phyloP scores from a whole-genome alignment of 169 alveolate genomes.

The Cyclospora cayetanensis region DNA sequence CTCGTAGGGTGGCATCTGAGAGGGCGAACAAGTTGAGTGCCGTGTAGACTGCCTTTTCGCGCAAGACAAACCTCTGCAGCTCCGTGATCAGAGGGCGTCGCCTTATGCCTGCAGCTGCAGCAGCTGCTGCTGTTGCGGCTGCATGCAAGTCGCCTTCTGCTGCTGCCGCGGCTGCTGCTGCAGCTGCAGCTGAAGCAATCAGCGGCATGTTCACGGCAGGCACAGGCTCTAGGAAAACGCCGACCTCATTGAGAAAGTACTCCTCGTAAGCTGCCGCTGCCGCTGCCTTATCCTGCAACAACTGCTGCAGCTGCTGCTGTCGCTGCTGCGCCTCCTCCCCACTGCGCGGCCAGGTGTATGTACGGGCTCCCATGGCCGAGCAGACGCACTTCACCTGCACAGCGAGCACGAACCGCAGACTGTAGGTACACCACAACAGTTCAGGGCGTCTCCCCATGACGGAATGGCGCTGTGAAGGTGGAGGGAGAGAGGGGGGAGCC shows the following conservation, averaged over 20 bases:
- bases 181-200: constrained; percentile 75
- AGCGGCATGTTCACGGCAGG: constrained; percentile 70
- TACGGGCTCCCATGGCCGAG: constrained; percentile 53
- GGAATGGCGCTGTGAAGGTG: too few relatives aligned
- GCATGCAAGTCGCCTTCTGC: not conserved
- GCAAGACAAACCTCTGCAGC: constrained; percentile 91
- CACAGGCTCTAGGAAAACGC: constrained; percentile 84
- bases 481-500: too few relatives aligned
- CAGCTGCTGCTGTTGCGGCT: constrained; percentile 29
- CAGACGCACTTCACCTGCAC: constrained; percentile 64
- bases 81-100: constrained; percentile 89
- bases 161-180: constrained; percentile 46
- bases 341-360: constrained; percentile 50
- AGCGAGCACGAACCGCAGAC: not conserved
- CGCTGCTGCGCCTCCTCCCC: constrained; percentile 77
- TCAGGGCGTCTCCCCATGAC: too few relatives aligned
- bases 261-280: constrained; percentile 91
- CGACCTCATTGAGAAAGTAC: constrained; percentile 87
- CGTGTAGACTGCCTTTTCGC: constrained; percentile 95
- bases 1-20: constrained; percentile 52
- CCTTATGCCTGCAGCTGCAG: constrained; percentile 42
- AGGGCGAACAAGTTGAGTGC: constrained; percentile 91
- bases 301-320: constrained; percentile 80
- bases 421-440: too few relatives aligned
- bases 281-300: constrained; percentile 87